Evolutionary conservation across 2,329 filamentous ascomycete genomes (phyloP).

Genomic region (Diaporthe vaccinii): DNA sequence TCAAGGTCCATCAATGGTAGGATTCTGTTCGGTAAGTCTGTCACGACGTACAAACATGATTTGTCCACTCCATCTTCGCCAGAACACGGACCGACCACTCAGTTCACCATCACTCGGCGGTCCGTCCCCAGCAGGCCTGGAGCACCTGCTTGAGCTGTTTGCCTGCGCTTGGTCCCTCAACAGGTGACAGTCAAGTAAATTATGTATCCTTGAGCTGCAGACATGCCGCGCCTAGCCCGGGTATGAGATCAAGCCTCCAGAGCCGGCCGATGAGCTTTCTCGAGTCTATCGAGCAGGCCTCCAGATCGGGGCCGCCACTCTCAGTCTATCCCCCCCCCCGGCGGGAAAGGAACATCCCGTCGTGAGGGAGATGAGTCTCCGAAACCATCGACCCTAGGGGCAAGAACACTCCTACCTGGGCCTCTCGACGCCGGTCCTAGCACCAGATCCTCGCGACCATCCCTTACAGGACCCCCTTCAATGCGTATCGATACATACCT

Average conservation of each 20-base stretch:
- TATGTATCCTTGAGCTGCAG: slow-evolving; percentile 11
- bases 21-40: neutral
- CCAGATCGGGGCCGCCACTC: neutral
- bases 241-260: neutral
- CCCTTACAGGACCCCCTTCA: slow-evolving; percentile 10
- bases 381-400: slow-evolving; percentile 8
- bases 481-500: slow-evolving; percentile 26
- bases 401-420: neutral
- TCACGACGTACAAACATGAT: neutral
- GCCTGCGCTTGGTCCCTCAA: slow-evolving; percentile 16
- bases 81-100: neutral
- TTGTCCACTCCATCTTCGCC: neutral
- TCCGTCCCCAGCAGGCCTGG: neutral
- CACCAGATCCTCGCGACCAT: neutral
- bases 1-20: neutral
- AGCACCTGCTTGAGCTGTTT: neutral
- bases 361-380: slow-evolving; percentile 1
- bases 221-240: neutral
- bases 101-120: neutral
- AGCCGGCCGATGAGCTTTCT: neutral
- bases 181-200: neutral
- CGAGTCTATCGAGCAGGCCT: neutral
- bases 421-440: neutral
- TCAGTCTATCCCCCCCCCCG: neutral
- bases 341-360: neutral